Conservation (phyloP, 2,329 filamentous ascomycete species). For the Trichoderma harzianum region DNA sequence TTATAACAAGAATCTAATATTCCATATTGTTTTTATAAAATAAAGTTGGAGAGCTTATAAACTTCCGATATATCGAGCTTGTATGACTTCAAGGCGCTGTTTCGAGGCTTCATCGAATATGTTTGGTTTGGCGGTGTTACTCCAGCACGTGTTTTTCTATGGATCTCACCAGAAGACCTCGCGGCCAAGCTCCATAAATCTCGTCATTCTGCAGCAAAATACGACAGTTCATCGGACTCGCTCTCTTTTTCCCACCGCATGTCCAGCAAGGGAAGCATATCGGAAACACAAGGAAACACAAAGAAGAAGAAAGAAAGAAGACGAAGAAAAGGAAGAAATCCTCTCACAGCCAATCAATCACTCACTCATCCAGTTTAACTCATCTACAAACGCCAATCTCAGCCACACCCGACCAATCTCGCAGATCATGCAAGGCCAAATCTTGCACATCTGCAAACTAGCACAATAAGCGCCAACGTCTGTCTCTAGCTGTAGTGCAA, state of each 20-base stretch:
- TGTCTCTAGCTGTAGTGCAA: background rate
- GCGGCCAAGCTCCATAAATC: background rate
- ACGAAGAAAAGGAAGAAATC: background rate
- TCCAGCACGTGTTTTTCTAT: background rate
- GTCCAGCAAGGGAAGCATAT: background rate
- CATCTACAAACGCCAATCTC: background rate
- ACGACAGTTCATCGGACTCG: background rate
- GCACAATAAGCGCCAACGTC: background rate
- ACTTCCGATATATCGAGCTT: background rate
- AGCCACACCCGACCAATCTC: background rate
- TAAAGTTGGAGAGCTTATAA: background rate
- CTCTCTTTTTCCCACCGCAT: background rate
- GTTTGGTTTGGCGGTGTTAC: background rate
- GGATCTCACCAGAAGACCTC: background rate
- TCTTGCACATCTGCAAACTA: background rate
- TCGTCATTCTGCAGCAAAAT: background rate
- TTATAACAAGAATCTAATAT: background rate
- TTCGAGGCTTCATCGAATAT: background rate
- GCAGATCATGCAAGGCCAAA: background rate
- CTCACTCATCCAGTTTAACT: background rate
- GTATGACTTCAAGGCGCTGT: background rate
- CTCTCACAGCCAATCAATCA: background rate
- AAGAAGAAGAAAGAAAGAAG: background rate
- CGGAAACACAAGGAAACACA: background rate
- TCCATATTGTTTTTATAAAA: background rate